These are phyloP conservation scores for Exserohilum rostratum DNA, from an alignment of 2,329 filamentous ascomycete genomes.

Conservation along the genomic window DNA sequence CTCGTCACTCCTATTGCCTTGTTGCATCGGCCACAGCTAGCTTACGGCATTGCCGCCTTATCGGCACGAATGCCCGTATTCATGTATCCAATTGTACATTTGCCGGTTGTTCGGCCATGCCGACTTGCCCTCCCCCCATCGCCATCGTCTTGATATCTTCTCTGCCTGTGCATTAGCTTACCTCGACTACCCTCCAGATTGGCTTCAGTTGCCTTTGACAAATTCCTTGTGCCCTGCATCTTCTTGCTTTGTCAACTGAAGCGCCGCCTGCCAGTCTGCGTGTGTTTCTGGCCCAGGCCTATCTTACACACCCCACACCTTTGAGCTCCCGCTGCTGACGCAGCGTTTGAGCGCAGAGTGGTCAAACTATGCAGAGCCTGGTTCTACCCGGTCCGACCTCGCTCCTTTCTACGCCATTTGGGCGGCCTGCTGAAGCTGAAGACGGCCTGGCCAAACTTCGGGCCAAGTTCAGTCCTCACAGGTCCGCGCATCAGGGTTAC, in stretches of 20 bases:
- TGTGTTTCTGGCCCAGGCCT: conserved; percentile 26
- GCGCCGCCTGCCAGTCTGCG: conserved; percentile 21
- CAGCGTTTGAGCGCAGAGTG: conserved; percentile 45
- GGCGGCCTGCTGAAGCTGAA: conserved; percentile 46
- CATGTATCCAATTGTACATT: conserved; percentile 21
- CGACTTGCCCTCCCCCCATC: conserved; percentile 10
- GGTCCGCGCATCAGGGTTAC: conserved; percentile 49
- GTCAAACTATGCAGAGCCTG: conserved; percentile 52
- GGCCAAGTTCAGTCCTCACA: conserved; percentile 43
- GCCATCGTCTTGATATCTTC: conserved; percentile 26
- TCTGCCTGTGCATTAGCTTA: conserved; percentile 36
- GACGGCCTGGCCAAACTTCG: conserved; percentile 43
- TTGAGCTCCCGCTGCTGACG: conserved; percentile 44
- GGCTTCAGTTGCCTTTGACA: conserved; percentile 29
- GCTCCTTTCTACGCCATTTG: conserved; percentile 45
- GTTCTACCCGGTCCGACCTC: conserved; percentile 46
- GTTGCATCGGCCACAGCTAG: too few species aligned
- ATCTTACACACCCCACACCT: conserved; percentile 28
- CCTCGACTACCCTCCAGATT: conserved; percentile 41
- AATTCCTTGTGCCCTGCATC: conserved; percentile 25
- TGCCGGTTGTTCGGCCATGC: conserved; percentile 13
- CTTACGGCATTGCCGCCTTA: not conserved
- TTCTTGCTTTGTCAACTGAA: conserved; percentile 26
- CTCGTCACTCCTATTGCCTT: too few species aligned
- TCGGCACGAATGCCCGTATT: conserved; percentile 8